These are phyloP conservation scores for Saccharomycopsis vini DNA, from an alignment of 805 yeast species.

Conservation along the genomic window DNA sequence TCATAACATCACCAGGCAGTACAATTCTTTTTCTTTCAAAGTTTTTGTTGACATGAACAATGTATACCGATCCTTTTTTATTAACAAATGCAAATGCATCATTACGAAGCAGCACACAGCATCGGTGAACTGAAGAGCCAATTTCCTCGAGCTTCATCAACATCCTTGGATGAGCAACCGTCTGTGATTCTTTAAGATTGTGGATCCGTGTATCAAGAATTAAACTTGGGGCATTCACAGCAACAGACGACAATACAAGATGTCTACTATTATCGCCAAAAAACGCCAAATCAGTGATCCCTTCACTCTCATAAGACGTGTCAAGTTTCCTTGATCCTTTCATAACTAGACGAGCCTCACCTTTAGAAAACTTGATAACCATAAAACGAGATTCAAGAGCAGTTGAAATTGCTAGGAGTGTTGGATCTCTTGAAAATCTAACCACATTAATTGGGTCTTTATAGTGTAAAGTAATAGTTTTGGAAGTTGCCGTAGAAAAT, in stretches of 20 bases:
- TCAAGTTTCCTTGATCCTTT: constrained; percentile 56
- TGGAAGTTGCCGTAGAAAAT: constrained; percentile 2
- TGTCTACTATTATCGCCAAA: constrained; percentile 53
- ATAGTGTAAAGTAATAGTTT: constrained; percentile 75
- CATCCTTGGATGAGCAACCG: constrained; percentile 46
- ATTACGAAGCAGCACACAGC: constrained; percentile 75
- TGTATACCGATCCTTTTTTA: constrained; percentile 63
- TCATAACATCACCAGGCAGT: constrained; percentile 67
- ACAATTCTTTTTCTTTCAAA: constrained; percentile 46
- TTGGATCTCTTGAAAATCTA: constrained; percentile 63
- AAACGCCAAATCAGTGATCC: constrained; percentile 73
- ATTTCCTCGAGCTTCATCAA: constrained; percentile 64
- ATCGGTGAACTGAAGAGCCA: constrained; percentile 68
- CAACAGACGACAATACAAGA: constrained; percentile 50
- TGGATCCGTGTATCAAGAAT: constrained; percentile 57
- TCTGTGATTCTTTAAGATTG: constrained; percentile 28
- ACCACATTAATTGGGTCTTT: constrained; percentile 74
- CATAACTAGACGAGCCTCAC: constrained; percentile 59
- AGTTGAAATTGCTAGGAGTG: constrained; percentile 31
- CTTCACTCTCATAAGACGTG: constrained; percentile 71
- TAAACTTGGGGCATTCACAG: constrained; percentile 59
- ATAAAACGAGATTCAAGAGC: constrained; percentile 71
- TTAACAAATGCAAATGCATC: constrained; percentile 79
- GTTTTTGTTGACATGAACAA: constrained; percentile 42
- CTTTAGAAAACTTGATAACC: constrained; percentile 57